Conservation (phyloP, 768 basidiomycete genomes). For the Hebeloma cylindrosporum region DNA sequence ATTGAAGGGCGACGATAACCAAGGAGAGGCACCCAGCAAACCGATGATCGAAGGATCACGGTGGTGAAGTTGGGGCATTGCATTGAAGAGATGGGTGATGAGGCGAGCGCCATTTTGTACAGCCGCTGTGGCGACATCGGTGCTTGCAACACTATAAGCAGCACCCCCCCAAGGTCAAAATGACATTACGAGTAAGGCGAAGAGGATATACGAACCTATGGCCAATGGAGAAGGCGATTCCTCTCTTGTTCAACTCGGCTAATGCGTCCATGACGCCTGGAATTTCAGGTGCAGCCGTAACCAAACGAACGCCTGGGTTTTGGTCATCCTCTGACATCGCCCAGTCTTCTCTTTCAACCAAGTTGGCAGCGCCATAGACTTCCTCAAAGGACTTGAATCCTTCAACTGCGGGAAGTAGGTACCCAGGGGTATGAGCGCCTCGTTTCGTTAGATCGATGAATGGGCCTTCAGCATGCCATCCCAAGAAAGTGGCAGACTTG, state of each 20-base stretch:
- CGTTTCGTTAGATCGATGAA: conserved; percentile 82
- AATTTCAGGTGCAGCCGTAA: conserved; percentile 87
- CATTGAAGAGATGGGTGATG: conserved; percentile 92
- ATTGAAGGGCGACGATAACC: conserved; percentile 42
- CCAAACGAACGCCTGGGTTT: conserved; percentile 66
- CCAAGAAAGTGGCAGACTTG: conserved; percentile 70
- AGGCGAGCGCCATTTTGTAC: conserved; percentile 74
- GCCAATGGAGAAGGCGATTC: conserved; percentile 82
- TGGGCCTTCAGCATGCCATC: conserved; percentile 92
- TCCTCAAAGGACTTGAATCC: conserved; percentile 70
- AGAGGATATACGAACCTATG: conserved; percentile 59
- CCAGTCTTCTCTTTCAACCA: conserved; percentile 68
- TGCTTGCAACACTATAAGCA: conserved; percentile 62
- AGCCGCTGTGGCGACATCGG: conserved; percentile 69
- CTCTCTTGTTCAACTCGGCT: conserved; percentile 55
- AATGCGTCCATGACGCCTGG: conserved; percentile 78
- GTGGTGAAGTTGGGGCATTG: conserved; percentile 89
- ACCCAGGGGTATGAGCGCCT: conserved; percentile 75
- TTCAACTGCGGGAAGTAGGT: conserved; percentile 60
- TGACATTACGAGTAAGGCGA: conserved; percentile 1
- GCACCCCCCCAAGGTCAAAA: conserved; percentile 4
- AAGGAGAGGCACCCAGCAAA: conserved; percentile 75
- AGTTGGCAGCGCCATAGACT: conserved; percentile 68
- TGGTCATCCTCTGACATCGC: conserved; percentile 46
- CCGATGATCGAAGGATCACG: conserved; percentile 92